Conservation (phyloP, 2,329 filamentous ascomycete species). For the Pseudogymnoascus sp. region DNA sequence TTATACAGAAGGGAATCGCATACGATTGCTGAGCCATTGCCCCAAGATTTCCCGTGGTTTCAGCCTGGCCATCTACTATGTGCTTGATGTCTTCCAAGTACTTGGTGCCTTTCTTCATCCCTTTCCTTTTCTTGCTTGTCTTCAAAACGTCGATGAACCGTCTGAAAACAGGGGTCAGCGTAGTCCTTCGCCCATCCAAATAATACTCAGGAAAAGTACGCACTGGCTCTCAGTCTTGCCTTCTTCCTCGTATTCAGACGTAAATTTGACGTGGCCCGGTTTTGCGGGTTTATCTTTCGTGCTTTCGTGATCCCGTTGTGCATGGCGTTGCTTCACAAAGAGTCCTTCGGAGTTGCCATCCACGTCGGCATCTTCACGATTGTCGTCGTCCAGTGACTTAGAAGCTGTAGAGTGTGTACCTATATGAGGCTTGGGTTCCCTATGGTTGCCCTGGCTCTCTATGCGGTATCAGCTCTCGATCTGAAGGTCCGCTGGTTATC, state of each 20-base stretch:
- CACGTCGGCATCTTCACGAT: not conserved
- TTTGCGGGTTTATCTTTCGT: not conserved
- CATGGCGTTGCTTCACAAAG: not conserved
- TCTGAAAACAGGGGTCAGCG: not conserved
- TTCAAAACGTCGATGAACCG: not conserved
- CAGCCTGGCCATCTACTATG: not conserved
- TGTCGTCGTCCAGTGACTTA: not conserved
- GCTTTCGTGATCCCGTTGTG: not conserved
- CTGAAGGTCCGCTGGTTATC: not conserved
- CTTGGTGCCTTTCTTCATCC: not conserved
- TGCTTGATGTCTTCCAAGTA: not conserved
- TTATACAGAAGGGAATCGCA: not conserved
- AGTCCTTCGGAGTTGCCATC: not conserved
- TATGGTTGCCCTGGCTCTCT: not conserved
- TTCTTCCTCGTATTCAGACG: not conserved
- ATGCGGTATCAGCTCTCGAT: not conserved
- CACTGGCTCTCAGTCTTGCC: conserved; percentile 1
- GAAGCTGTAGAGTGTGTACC: not conserved
- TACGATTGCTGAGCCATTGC: conserved; percentile 3
- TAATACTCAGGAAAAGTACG: not conserved
- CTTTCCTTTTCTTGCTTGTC: not conserved
- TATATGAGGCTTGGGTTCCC: not conserved
- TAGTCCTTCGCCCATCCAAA: not conserved
- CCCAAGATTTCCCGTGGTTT: not conserved
- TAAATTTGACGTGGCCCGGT: not conserved